Evolutionary conservation across 2,329 filamentous ascomycete genomes (phyloP).

Genomic region (Diaporthe sp.): DNA sequence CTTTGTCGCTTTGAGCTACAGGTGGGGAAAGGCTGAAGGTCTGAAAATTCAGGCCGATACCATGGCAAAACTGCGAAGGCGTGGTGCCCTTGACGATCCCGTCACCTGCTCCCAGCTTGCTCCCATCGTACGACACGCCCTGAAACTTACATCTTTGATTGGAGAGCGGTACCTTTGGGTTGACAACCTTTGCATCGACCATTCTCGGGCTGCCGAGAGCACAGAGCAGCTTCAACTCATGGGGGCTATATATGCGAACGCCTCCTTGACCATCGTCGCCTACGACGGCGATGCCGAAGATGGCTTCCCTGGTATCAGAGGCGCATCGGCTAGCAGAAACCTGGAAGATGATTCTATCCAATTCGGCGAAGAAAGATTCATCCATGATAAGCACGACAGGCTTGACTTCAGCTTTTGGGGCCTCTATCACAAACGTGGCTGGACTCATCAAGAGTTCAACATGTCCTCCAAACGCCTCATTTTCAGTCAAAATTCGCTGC

Average conservation of each 20-base stretch:
- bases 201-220: not conserved
- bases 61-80: not conserved
- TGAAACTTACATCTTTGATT: not conserved
- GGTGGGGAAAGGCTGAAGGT: not conserved
- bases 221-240: not conserved
- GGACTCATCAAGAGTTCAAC: slow-evolving; percentile 4
- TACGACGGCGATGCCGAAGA: not conserved
- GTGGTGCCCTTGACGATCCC: not conserved
- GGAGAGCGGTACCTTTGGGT: not conserved
- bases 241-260: slow-evolving; percentile 7
- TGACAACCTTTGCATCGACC: not conserved
- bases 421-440: not conserved
- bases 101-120: not conserved
- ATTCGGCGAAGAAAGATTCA: not conserved
- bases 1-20: not conserved
- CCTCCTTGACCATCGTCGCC: not conserved
- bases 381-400: not conserved
- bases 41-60: not conserved
- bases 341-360: not conserved
- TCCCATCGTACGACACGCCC: not conserved
- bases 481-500: not conserved
- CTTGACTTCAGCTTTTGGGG: not conserved
- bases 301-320: not conserved
- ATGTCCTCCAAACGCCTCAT: slow-evolving; percentile 8
- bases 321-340: not conserved